Conservation (phyloP, 2,329 filamentous ascomycete genomes). For the Colletotrichum sp. region DNA sequence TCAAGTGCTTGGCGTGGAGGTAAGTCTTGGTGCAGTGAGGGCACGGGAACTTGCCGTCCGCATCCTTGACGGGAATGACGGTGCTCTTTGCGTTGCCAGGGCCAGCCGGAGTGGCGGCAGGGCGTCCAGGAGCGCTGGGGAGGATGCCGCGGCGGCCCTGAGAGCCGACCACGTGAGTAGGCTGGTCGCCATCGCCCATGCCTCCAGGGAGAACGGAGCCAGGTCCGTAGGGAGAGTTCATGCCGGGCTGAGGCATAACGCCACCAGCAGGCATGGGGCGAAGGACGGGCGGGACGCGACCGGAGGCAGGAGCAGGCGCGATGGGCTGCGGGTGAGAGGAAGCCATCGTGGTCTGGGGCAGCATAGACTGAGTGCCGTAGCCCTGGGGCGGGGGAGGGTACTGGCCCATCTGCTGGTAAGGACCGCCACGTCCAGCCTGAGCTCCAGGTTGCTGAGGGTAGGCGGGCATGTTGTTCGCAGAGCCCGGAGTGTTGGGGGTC, state of each 20-base stretch:
- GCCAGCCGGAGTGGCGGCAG: conserved; percentile 75
- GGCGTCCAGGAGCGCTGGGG: conserved; percentile 86
- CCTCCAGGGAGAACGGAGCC: conserved; percentile 61
- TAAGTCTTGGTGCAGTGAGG: conserved; percentile 99
- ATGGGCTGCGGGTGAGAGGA: conserved; percentile 78
- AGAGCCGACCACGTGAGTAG: conserved; percentile 92
- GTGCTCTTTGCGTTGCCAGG: conserved; percentile 76
- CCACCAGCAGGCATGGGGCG: conserved; percentile 76
- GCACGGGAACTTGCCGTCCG: conserved; percentile 97
- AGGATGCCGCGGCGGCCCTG: conserved; percentile 92
- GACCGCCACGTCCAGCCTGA: conserved; percentile 51
- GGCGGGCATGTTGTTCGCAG: conserved; percentile 56
- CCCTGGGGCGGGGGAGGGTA: conserved; percentile 59
- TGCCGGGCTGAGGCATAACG: conserved; percentile 62
- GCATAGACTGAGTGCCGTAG: conserved; percentile 65
- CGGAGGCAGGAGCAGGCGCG: conserved; percentile 70
- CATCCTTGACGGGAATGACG: conserved; percentile 90
- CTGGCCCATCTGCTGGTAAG: conserved; percentile 61
- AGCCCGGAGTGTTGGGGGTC: conserved; percentile 67
- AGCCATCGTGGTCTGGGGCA: conserved; percentile 70
- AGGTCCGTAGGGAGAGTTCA: conserved; percentile 66
- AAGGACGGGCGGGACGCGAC: conserved; percentile 63
- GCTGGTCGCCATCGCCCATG: conserved; percentile 65
- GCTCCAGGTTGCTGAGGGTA: conserved; percentile 51
- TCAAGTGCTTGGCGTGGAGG: conserved; percentile 94